Evolutionary conservation across 2,329 filamentous ascomycete species (phyloP).

Genomic region (Cercospora zeina): DNA sequence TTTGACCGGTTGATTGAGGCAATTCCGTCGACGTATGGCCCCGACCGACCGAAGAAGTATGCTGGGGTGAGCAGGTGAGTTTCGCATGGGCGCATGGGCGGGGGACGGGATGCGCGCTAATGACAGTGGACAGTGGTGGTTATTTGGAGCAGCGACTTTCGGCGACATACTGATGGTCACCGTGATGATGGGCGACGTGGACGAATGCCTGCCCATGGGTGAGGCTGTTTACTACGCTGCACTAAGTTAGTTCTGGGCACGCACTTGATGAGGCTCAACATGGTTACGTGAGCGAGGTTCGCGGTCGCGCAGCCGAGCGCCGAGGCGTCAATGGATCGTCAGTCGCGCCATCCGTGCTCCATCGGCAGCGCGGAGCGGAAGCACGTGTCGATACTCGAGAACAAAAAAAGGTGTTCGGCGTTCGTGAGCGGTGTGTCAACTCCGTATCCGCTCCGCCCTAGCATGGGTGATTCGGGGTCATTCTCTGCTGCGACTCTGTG

Average conservation of each 20-base stretch:
- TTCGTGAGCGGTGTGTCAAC: slow-evolving; percentile 7
- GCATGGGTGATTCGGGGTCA: background rate
- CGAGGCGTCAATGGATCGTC: slow-evolving; percentile 2
- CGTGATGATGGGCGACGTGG: no score
- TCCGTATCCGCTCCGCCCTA: slow-evolving; percentile 15
- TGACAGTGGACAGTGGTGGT: slow-evolving; percentile 59
- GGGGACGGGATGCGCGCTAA: background rate
- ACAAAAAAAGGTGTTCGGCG: slow-evolving; percentile 9
- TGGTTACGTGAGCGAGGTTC: background rate
- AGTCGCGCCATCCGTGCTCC: background rate
- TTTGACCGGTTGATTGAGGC: slow-evolving; percentile 73
- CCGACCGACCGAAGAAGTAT: slow-evolving; percentile 72
- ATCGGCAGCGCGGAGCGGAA: background rate
- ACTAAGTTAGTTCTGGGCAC: no score
- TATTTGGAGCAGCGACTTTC: slow-evolving; percentile 77
- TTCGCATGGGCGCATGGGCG: background rate
- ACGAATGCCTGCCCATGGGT: no score
- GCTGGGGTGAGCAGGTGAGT: slow-evolving; percentile 60
- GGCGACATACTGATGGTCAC: slow-evolving; percentile 61
- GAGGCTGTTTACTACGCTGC: no score
- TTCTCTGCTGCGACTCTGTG: background rate
- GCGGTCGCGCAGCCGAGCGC: background rate
- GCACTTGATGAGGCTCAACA: background rate
- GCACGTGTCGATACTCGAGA: background rate
- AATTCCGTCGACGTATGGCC: slow-evolving; percentile 73